Conservation (phyloP, 495 filamentous ascomycete species). For the Ramalina intermedia region DNA sequence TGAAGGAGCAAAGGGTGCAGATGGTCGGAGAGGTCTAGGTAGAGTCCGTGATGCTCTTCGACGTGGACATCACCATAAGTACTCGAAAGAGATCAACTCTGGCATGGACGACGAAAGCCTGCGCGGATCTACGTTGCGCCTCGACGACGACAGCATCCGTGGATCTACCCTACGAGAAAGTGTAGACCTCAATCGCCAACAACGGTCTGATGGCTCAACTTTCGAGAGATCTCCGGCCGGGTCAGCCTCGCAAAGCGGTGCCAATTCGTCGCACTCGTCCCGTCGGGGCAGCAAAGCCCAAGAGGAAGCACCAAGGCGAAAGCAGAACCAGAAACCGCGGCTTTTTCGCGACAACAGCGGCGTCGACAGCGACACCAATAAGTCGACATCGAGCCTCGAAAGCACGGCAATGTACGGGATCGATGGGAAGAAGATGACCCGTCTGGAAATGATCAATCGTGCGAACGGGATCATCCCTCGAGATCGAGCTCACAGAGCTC, state of each 20-base stretch:
- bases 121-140: slow-evolving; percentile 6
- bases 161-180: not conserved
- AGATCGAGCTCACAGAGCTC: slow-evolving; percentile 1
- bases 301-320: not conserved
- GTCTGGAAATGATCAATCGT: not conserved
- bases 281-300: slow-evolving; percentile 2
- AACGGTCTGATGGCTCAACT: not conserved
- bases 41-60: slow-evolving; percentile 71
- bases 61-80: slow-evolving; percentile 33
- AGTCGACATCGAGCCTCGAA: slow-evolving; percentile 10
- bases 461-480: slow-evolving; percentile 4
- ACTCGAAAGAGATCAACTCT: slow-evolving; percentile 24
- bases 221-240: not conserved
- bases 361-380: not conserved
- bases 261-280: slow-evolving; percentile 6
- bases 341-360: not conserved
- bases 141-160: slow-evolving; percentile 13
- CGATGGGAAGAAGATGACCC: not conserved
- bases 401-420: not conserved
- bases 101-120: slow-evolving; percentile 13
- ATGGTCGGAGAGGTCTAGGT: slow-evolving; percentile 70
- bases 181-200: not conserved
- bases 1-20: slow-evolving; percentile 64
- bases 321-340: not conserved
- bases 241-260: slow-evolving; percentile 1